Conservation (phyloP, 805 yeast species). For the Myxozyma vanderwaltii region DNA sequence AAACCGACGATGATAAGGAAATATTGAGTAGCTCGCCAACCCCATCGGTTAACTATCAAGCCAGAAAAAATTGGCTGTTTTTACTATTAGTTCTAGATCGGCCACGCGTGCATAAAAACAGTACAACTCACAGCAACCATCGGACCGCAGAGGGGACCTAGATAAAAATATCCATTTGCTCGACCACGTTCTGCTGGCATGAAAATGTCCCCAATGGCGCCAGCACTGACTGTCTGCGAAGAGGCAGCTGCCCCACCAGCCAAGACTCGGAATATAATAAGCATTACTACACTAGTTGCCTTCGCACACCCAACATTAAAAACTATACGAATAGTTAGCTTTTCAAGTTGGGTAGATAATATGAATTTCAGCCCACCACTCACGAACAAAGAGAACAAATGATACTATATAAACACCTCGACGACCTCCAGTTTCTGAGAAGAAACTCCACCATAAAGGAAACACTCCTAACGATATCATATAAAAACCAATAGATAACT, state of each 20-base stretch:
- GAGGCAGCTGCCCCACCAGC: conserved; percentile 82
- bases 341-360: too few relatives aligned
- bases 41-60: conserved; percentile 66
- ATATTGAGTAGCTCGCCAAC: conserved; percentile 92
- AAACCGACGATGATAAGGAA: conserved; percentile 70
- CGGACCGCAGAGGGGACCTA: conserved; percentile 84
- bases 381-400: conserved; percentile 58
- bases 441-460: conserved; percentile 87
- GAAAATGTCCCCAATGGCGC: conserved; percentile 76
- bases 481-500: conserved; percentile 71
- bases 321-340: not conserved
- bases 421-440: conserved; percentile 75
- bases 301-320: conserved; percentile 75
- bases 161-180: conserved; percentile 76
- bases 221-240: conserved; percentile 89
- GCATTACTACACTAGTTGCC: conserved; percentile 59
- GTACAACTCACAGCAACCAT: conserved; percentile 50
- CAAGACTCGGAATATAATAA: conserved; percentile 69
- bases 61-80: conserved; percentile 75
- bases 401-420: conserved; percentile 71
- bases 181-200: conserved; percentile 68
- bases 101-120: too few relatives aligned
- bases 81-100: not conserved
- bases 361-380: not conserved
- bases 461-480: conserved; percentile 71